These are phyloP conservation scores for Epichloe hybrida DNA, from an alignment of 2,329 filamentous ascomycete genomes.

Conservation along the genomic window DNA sequence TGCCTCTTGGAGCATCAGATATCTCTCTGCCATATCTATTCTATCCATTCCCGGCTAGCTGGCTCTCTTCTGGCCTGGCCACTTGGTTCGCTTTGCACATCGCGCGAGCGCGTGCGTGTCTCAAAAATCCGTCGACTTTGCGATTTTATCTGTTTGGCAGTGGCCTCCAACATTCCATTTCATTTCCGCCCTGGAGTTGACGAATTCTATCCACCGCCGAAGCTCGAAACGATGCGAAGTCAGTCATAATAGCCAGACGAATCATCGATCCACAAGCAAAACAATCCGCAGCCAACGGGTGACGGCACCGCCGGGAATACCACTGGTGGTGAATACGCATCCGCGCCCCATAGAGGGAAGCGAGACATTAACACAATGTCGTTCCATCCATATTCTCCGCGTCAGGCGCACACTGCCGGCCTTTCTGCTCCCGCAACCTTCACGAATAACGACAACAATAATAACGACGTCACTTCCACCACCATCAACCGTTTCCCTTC, in stretches of 20 bases:
- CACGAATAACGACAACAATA: conserved; percentile 4
- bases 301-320: neutral
- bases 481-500: conserved; percentile 49
- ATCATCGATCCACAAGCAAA: neutral
- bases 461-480: conserved; percentile 29
- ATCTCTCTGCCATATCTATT: neutral
- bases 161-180: neutral
- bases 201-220: neutral
- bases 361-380: conserved; percentile 31
- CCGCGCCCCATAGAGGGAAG: conserved; percentile 8
- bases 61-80: neutral
- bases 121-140: neutral
- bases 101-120: neutral
- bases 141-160: neutral
- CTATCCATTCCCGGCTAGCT: neutral
- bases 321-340: neutral
- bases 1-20: neutral
- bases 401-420: conserved; percentile 41
- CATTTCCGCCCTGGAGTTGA: neutral
- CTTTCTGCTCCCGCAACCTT: conserved; percentile 3
- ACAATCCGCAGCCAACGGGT: neutral
- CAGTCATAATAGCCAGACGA: neutral
- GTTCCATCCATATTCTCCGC: conserved; percentile 43
- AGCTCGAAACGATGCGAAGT: conserved; percentile 4
- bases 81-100: neutral